Percentiles rank a stretch among this genome's conserved stretches.
phyloP scores from a whole-genome alignment of 768 basidiomycete genomes.

The Mycena chlorophos region DNA sequence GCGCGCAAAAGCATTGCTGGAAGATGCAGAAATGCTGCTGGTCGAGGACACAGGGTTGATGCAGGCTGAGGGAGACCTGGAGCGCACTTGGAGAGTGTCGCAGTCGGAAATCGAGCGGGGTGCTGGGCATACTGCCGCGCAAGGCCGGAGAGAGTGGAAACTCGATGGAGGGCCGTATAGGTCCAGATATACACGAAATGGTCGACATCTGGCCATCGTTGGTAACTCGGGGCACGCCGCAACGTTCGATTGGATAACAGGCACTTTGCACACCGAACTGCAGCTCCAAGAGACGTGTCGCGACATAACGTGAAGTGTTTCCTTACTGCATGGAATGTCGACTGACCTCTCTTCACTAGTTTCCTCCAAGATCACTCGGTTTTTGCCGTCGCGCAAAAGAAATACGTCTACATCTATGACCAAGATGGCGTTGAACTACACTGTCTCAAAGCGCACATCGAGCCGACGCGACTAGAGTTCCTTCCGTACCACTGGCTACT shows the following conservation, averaged over 20 bases:
- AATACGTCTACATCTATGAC: slow-evolving; percentile 96
- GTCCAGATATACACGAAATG: slow-evolving; percentile 86
- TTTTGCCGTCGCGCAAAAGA: slow-evolving; percentile 94
- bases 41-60: slow-evolving; percentile 71
- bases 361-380: slow-evolving; percentile 92
- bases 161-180: slow-evolving; percentile 86
- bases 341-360: slow-evolving; percentile 36
- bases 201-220: slow-evolving; percentile 87
- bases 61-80: slow-evolving; percentile 75
- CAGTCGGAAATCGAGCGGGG: slow-evolving; percentile 74
- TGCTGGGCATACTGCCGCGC: slow-evolving; percentile 73
- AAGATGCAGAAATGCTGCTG: slow-evolving; percentile 74
- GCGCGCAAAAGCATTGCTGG: slow-evolving; percentile 56
- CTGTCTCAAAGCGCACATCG: slow-evolving; percentile 77
- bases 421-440: slow-evolving; percentile 92
- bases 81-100: slow-evolving; percentile 84
- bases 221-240: slow-evolving; percentile 85
- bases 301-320: slow-evolving; percentile 75
- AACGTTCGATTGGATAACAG: slow-evolving; percentile 92
- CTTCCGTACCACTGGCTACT: slow-evolving; percentile 96
- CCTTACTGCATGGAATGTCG: neutral
- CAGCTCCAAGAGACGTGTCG: slow-evolving; percentile 88
- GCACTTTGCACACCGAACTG: slow-evolving; percentile 81
- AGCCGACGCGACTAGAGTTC: slow-evolving; percentile 88
- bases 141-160: slow-evolving; percentile 73